Evolutionary conservation across 768 basidiomycete species (phyloP).

Genomic region (Suillus americanus): DNA sequence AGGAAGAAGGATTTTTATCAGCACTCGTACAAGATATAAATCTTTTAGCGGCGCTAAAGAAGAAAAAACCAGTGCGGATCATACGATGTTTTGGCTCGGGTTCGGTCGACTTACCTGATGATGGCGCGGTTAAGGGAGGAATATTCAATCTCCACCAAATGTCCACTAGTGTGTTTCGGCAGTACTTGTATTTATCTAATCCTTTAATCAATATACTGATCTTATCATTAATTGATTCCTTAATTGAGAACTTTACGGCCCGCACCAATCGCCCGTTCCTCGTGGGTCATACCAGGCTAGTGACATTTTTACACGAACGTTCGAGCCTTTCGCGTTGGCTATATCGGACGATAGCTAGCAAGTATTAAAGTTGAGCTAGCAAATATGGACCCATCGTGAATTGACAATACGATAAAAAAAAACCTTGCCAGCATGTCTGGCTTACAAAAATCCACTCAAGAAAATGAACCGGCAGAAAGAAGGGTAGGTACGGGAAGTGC

Average conservation of each 20-base stretch:
- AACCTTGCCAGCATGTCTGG: conserved; percentile 15
- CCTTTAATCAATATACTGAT: neutral
- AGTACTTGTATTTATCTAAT: conserved; percentile 7
- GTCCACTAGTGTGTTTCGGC: neutral
- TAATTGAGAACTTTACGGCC: neutral
- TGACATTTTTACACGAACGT: conserved; percentile 25
- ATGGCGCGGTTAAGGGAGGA: conserved; percentile 8
- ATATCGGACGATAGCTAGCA: conserved; percentile 2
- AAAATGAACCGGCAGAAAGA: conserved; percentile 5
- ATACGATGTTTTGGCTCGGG: conserved; percentile 9
- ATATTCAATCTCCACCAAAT: neutral
- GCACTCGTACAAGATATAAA: conserved; percentile 14
- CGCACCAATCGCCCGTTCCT: conserved; percentile 13
- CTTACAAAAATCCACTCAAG: conserved; percentile 13
- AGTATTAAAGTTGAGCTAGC: conserved; percentile 10
- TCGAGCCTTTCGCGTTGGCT: conserved; percentile 5
- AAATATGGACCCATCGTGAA: conserved; percentile 14
- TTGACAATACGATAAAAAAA: conserved; percentile 27
- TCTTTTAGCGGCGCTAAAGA: conserved; percentile 16
- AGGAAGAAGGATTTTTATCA: conserved; percentile 11
- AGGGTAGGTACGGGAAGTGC: conserved; percentile 9
- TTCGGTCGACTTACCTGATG: conserved; percentile 21
- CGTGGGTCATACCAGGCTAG: neutral
- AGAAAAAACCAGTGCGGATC: conserved; percentile 9
- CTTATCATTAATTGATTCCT: neutral